These are phyloP conservation scores for Cryptococcus amylolentus DNA, from an alignment of 1,284 basidiomycete species.

Conservation along the genomic window DNA sequence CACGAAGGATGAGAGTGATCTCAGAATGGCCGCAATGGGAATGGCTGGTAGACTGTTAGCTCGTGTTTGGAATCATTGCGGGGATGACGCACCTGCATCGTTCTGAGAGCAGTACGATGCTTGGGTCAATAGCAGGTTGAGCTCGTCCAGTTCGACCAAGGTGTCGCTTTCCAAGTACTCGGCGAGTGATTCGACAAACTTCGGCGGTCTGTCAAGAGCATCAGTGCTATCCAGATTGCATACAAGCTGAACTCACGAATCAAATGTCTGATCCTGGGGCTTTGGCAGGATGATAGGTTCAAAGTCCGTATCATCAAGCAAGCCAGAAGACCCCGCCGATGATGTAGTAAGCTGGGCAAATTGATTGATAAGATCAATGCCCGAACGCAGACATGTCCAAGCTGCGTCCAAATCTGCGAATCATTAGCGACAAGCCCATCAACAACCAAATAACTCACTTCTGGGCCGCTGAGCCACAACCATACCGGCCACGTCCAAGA, in stretches of 20 bases:
- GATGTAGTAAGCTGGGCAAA: neutral
- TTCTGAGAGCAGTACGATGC: neutral
- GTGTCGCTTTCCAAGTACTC: slow-evolving; percentile 16
- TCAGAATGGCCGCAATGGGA: slow-evolving; percentile 21
- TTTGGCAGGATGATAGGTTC: slow-evolving; percentile 14
- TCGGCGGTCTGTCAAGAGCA: neutral
- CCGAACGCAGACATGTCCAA: slow-evolving; percentile 3
- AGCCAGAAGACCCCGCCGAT: neutral
- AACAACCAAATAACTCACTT: slow-evolving; percentile 3
- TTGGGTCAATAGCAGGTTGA: neutral
- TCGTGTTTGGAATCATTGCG: neutral
- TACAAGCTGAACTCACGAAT: slow-evolving; percentile 2
- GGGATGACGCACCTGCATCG: neutral
- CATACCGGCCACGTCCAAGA: slow-evolving; percentile 14
- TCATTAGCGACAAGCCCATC: slow-evolving; percentile 1
- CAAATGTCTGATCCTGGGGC: neutral
- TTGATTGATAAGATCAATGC: slow-evolving; percentile 15
- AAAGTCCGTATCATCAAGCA: slow-evolving; percentile 1
- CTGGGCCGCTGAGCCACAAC: slow-evolving; percentile 3
- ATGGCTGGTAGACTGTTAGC: slow-evolving; percentile 9
- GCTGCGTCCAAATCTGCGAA: slow-evolving; percentile 2
- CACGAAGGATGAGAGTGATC: slow-evolving; percentile 20
- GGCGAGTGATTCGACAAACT: slow-evolving; percentile 15
- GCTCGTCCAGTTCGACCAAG: neutral
- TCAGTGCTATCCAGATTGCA: neutral